Conservation (phyloP, 75 land plant genomes). For the Sequoiadendron giganteum region DNA sequence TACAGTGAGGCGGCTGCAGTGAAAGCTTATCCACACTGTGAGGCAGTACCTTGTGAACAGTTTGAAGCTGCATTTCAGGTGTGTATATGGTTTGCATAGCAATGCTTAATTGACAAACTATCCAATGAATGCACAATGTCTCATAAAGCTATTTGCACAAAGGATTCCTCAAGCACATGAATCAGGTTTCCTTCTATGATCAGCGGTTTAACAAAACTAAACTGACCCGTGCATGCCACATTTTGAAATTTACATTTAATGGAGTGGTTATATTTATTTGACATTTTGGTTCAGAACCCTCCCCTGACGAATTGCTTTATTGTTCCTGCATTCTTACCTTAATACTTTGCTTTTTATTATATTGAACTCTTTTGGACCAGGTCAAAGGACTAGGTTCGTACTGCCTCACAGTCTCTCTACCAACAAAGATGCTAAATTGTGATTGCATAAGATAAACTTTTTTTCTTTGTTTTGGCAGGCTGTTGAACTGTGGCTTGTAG, state of each 20-base stretch:
- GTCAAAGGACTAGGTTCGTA: neutral
- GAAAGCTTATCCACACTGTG: constrained; percentile 52
- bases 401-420: neutral
- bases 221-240: neutral
- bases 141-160: neutral
- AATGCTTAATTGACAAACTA: neutral
- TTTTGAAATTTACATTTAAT: neutral
- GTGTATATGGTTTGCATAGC: neutral
- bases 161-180: neutral
- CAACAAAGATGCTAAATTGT: neutral
- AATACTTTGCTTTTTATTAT: neutral
- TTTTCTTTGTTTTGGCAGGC: constrained; percentile 41
- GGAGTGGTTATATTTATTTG: neutral
- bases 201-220: neutral
- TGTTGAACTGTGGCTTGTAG: constrained; percentile 72
- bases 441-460: neutral
- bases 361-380: neutral
- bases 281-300: neutral
- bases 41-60: constrained; percentile 61
- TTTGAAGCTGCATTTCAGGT: constrained; percentile 60
- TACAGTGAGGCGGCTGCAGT: constrained; percentile 57
- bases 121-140: neutral
- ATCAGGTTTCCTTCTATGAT: neutral
- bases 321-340: neutral
- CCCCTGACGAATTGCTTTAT: neutral